These are phyloP conservation scores for Corynascus novoguineensis DNA, from an alignment of 495 filamentous ascomycete genomes.

Conservation along the genomic window DNA sequence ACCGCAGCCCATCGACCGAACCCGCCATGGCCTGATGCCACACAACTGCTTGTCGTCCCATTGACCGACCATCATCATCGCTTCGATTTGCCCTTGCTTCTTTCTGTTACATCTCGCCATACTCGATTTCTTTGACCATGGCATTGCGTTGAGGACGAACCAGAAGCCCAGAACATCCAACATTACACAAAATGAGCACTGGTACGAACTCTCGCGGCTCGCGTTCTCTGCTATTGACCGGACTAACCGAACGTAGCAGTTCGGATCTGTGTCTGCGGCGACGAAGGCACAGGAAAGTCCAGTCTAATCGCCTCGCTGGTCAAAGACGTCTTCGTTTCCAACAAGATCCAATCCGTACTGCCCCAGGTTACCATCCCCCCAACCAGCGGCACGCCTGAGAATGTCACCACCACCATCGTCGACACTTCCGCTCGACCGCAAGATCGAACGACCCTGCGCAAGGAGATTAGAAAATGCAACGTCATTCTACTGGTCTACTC, in stretches of 20 bases:
- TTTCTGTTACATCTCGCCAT: neutral
- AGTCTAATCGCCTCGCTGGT: constrained; percentile 75
- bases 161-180: neutral
- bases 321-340: constrained; percentile 88
- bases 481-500: constrained; percentile 97
- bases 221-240: neutral
- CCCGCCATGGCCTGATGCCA: constrained; percentile 7
- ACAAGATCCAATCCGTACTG: constrained; percentile 89
- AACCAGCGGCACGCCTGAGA: constrained; percentile 80
- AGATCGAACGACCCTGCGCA: constrained; percentile 78
- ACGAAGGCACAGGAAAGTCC: constrained; percentile 71
- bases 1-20: neutral
- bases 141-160: constrained; percentile 1
- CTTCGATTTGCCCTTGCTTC: neutral
- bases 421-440: constrained; percentile 95
- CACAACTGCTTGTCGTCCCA: neutral
- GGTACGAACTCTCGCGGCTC: neutral
- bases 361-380: constrained; percentile 92
- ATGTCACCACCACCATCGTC: constrained; percentile 92
- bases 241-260: constrained; percentile 48
- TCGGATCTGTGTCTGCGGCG: constrained; percentile 92
- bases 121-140: neutral
- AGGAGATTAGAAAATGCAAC: constrained; percentile 93
- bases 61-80: neutral
- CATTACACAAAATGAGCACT: constrained; percentile 9